phyloP scores from a whole-genome alignment of 2,329 filamentous ascomycete genomes.

The Lasiodiplodia theobromae region DNA sequence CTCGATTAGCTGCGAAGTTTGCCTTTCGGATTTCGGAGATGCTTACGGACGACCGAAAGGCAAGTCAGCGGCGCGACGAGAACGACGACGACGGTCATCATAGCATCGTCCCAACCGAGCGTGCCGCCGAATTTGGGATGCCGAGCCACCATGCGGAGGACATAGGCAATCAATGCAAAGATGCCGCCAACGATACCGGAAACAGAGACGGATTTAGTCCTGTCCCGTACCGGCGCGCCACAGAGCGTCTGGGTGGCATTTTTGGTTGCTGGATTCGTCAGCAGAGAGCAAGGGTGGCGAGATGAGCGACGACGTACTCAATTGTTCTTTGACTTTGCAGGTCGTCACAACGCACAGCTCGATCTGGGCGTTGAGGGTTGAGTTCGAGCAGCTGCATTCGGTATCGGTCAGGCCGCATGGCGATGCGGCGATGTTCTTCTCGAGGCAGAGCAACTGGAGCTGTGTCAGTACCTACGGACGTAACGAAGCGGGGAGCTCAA shows the following conservation, averaged over 20 bases:
- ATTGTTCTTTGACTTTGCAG: conserved; percentile 38
- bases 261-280: conserved; percentile 44
- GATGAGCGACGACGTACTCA: conserved; percentile 35
- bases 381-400: conserved; percentile 37
- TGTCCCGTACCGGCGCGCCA: conserved; percentile 45
- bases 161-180: conserved; percentile 43
- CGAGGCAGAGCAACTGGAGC: conserved; percentile 37
- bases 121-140: conserved; percentile 44
- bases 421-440: conserved; percentile 35
- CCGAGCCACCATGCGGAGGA: conserved; percentile 46
- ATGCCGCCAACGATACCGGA: conserved; percentile 44
- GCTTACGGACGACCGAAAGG: conserved; percentile 32
- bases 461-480: conserved; percentile 20
- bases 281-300: not conserved
- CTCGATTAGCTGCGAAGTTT: conserved; percentile 19
- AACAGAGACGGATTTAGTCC: conserved; percentile 43
- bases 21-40: not conserved
- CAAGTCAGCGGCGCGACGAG: conserved; percentile 35
- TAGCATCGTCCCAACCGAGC: conserved; percentile 50
- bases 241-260: conserved; percentile 48
- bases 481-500: conserved; percentile 3
- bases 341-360: conserved; percentile 35
- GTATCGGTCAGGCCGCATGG: conserved; percentile 38
- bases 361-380: conserved; percentile 33
- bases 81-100: conserved; percentile 49